Percentiles rank a stretch among this genome's conserved stretches.
These are phyloP conservation scores for Glycine latifolia DNA, from an alignment of 306 rosid genomes.

Conservation along the genomic window DNA sequence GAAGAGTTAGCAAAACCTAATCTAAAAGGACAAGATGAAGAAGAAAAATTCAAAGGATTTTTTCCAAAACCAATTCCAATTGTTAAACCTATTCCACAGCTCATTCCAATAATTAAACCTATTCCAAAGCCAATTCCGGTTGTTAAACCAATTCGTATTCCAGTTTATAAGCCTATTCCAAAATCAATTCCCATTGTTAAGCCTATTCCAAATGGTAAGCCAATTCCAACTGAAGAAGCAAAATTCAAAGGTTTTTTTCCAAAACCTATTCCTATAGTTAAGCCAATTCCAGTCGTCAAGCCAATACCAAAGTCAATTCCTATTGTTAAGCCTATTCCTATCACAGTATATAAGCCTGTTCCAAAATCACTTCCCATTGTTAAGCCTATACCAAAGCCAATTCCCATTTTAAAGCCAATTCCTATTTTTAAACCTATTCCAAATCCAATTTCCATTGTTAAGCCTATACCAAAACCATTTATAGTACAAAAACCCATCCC, in stretches of 20 bases:
- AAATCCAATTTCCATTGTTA: conserved; percentile 30
- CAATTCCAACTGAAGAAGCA: background rate
- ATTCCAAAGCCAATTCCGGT: background rate
- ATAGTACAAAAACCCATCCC: conserved; percentile 24
- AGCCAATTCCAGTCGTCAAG: background rate
- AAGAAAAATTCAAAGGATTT: background rate
- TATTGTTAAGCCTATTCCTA: background rate
- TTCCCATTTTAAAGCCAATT: background rate
- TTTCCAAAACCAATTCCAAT: background rate
- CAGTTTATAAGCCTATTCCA: background rate
- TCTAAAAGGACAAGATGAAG: background rate
- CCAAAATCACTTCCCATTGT: background rate
- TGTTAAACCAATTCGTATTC: background rate
- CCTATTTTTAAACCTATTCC: background rate
- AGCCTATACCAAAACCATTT: conserved; percentile 33
- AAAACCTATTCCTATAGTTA: background rate
- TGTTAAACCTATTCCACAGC: no score
- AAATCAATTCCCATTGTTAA: background rate
- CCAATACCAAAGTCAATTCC: background rate
- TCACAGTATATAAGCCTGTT: background rate
- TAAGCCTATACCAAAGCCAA: no score
- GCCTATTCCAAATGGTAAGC: background rate
- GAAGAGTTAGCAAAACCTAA: background rate
- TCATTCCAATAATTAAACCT: no score
- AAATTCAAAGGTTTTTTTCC: background rate